Evolutionary conservation across 2,329 filamentous ascomycete genomes (phyloP), one percentile per base, ranked within the genome.

Genomic region (Diaporthe humulicola): DNA sequence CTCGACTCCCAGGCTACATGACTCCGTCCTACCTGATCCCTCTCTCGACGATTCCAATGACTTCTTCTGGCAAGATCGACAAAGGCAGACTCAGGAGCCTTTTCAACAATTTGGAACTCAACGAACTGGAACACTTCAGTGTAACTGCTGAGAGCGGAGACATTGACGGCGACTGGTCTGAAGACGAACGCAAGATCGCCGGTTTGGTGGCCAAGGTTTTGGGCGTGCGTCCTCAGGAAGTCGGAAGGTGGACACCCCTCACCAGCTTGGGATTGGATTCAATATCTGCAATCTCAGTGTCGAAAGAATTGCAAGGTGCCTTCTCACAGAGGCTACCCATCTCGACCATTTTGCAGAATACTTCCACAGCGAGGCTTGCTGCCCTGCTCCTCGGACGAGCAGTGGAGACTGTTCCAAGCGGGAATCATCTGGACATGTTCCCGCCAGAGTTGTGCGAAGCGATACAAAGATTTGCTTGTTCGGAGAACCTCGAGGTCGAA

Each of bases 261-360:
- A 92, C 93, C 73, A 90, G 89, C n/a, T 82, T 98, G 3, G 96
- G 96, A 0, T 82, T 98, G 8, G 95, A 98, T 81, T 98, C 95
- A 0, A 91, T 98, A 36, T 93, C 93, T 10, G 94, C 94, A 0
- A 97, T 98, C 76, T 85, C 89, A 0, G 83, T 97, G 12, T 90
- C 93, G 0, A 90, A 88, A 71, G 80, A 82, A 22, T 81, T 98
- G 0, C 87, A 88, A 70, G 78, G 83, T 2, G 76, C 80, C 0
- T 82, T 90, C 1, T 80, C 85, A 1, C 83, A 79, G 8, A 85
- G 88, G 33, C 80, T 95, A 3, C 86, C 93, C 15, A 90, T 97
- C 10, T 95, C 94, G 0, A 83, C 87, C 1, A 89, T 98, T 30
- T 84, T 98, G n/a, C 90, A 89, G 64, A 89, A 94, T 75, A 85